Base-by-base conservation (phyloP, 192 early-diverging fungal genomes). In the Dissophora globulifera region DNA sequence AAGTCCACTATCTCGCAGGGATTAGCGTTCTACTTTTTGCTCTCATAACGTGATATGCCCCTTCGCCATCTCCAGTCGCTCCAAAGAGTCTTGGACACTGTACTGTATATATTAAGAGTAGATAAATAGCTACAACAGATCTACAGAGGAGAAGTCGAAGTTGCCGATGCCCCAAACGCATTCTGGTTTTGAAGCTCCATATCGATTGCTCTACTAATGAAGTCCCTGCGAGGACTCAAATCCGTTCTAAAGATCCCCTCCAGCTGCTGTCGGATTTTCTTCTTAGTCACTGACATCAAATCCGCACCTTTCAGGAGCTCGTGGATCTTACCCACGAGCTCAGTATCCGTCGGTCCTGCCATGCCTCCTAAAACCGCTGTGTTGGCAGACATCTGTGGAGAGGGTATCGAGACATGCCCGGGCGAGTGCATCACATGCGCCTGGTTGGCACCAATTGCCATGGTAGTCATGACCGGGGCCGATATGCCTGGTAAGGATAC, bases 211-310 rank as follows among this genome's bases (percentile, higher is more conserved):
- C 85, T 78, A 56, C 89, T 91, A 53, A 96, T 94, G 81, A 92
- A 93, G 25, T 85, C 87, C 62, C 89, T 87, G 62, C 84, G 78
- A 7, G 69, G 42, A 0, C 70, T 65, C 79, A 95, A 67, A 52
- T 96, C 93, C 16, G 87, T 48, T 23, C 89, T 87, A 78, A 93
- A 95, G 27, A 87, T 68, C 3, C 65, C 69, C 9, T 83, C 79
- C 33, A 94, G 63, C 52, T 88, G 85, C 32, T 91, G 87, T 8
- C 92, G 83, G 51, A 97, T 91, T 69, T 90, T 89, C 70, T 91
- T 91, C 81, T 95, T 94, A 30, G 94, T 94, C 33, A 95, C 79
- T 1, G 81, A 79, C 69, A 87, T 87, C 55, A 95, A 75, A 66
- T 95, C 91, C 16, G 89, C 79, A 2, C 83, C 87, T 30, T 78